Evolutionary conservation across 495 filamentous ascomycete species (phyloP).

Genomic region (Neurospora intermedia): DNA sequence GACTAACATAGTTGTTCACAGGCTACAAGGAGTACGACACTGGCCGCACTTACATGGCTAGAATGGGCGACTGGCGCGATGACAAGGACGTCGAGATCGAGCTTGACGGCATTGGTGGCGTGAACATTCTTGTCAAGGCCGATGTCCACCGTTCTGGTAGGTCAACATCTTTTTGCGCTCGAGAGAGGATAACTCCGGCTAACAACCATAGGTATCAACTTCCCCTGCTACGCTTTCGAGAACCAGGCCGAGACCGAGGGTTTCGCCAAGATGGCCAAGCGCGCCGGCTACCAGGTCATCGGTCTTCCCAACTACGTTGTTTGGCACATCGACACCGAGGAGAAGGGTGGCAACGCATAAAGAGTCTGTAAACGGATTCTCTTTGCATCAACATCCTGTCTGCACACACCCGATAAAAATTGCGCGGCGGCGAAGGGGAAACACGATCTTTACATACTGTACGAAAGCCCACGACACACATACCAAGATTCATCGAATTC

Average conservation of each 20-base stretch:
- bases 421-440: conserved; percentile 13
- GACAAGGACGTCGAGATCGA: conserved; percentile 85
- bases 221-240: conserved; percentile 93
- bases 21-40: conserved; percentile 91
- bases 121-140: conserved; percentile 94
- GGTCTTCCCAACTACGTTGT: conserved; percentile 96
- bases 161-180: conserved; percentile 6
- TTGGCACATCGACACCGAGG: conserved; percentile 98
- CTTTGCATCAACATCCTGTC: neutral
- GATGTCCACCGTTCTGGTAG: conserved; percentile 91
- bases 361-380: neutral
- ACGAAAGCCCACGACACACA: conserved; percentile 27
- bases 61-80: conserved; percentile 81
- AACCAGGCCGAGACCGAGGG: conserved; percentile 99
- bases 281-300: conserved; percentile 84
- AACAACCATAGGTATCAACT: conserved; percentile 68
- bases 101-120: conserved; percentile 92
- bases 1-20: conserved; percentile 18
- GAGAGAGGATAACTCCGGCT: neutral
- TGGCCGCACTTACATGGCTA: conserved; percentile 73
- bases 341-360: conserved; percentile 76
- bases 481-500: conserved; percentile 19
- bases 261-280: conserved; percentile 97
- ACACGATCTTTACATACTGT: conserved; percentile 22
- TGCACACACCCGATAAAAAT: neutral